These are phyloP conservation scores for Exutisphaerella laricina DNA, from an alignment of 2,329 filamentous ascomycete species.

Conservation along the genomic window DNA sequence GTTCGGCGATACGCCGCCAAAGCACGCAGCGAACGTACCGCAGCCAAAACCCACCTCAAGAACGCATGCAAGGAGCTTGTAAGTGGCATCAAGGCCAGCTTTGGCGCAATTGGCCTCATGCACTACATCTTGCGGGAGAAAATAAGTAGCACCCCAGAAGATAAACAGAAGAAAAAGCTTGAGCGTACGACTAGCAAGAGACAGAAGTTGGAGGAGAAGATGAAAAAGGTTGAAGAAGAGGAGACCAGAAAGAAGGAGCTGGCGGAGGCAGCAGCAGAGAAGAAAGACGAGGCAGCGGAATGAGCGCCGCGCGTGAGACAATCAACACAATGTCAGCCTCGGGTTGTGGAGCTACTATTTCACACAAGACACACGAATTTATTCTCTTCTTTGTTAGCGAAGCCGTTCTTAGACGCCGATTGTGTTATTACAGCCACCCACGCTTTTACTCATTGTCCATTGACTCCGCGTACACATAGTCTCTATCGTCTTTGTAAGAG, in stretches of 20 bases:
- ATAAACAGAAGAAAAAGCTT: constrained; percentile 5
- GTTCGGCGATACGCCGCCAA: constrained; percentile 11
- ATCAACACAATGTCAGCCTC: too few species aligned
- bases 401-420: too few species aligned
- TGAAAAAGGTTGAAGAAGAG: constrained; percentile 6
- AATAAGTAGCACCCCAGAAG: constrained; percentile 4
- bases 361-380: too few species aligned
- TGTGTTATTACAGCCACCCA: too few species aligned
- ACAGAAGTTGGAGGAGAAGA: constrained; percentile 6
- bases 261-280: neutral
- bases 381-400: too few species aligned
- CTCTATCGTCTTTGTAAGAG: too few species aligned
- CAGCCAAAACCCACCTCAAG: constrained; percentile 16
- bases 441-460: too few species aligned
- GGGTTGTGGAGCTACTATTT: too few species aligned
- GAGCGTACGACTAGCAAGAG: constrained; percentile 1
- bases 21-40: constrained; percentile 12
- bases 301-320: too few species aligned
- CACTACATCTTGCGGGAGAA: constrained; percentile 8
- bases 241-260: neutral
- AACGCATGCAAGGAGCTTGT: constrained; percentile 10
- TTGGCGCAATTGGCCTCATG: constrained; percentile 5
- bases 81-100: constrained; percentile 9
- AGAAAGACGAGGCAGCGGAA: too few species aligned
- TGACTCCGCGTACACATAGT: too few species aligned